Base-by-base conservation (phyloP, 1,284 basidiomycete species). In the Polyporus tsugae region DNA sequence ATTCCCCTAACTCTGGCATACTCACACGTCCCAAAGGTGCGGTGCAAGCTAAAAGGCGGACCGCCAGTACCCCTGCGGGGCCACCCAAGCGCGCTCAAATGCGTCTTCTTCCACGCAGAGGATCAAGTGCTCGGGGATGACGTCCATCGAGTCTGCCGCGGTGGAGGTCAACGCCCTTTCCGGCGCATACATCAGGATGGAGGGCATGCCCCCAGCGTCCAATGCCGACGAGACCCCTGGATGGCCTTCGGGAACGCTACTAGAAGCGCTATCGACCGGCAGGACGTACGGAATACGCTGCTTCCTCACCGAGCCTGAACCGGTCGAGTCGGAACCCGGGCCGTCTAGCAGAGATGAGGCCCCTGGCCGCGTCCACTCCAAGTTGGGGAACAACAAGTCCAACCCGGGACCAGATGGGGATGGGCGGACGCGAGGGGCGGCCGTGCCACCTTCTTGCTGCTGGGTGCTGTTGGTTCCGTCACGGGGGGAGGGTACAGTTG, bases 51-150 rank as follows among this genome's bases (percentile, higher is more conserved):
- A 49, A 9, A 49, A 49, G 9, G 9, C 46, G 10, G 46, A 49
- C 46, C 46, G n/a, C 46, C 46, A 49, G 46, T 49, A 49, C 46
- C 46, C n/a, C 22, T 49, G 46, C 46, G 46, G 46, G 22, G 46
- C 46, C 9, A 49, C n/a, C 46, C 46, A 49, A 7, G 46, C 46
- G 46, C 46, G 46, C 46, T 49, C 46, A 10, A 49, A 49, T 22
- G 46, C 46, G 22, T 49, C 46, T 22, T 49, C 46, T 4, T 22
- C 46, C 46, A 49, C 46, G 22, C 46, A 49, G 46, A 49, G 46
- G 10, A 49, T 10, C 46, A 49, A 11, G n/a, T 25, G n/a, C 19
- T 49, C 46, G 1, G 46, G n/a, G 46, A 22, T 4, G 9, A 22
- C 46, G 46, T 22, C 46, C 10, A 2, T 49, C 46, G 46, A 22